Conservation (phyloP, 2,329 filamentous ascomycete species). For the Coniochaeta ligniaria region DNA sequence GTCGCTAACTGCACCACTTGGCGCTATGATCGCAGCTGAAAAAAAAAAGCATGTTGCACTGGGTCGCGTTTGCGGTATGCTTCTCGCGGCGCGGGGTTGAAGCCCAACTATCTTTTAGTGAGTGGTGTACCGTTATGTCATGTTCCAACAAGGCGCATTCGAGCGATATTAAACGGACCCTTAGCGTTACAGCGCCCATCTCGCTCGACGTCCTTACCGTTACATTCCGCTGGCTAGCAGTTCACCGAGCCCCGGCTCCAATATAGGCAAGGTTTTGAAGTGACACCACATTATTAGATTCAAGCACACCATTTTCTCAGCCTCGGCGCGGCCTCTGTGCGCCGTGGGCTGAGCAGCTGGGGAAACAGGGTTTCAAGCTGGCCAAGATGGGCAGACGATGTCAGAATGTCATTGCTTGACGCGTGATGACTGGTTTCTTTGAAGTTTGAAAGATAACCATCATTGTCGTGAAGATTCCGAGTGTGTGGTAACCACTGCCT, state of each 20-base stretch:
- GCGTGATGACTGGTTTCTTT: no score
- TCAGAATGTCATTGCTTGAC: neutral
- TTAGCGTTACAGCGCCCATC: neutral
- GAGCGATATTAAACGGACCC: neutral
- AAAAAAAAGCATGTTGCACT: neutral
- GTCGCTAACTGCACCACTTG: neutral
- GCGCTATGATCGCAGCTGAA: neutral
- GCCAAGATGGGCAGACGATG: neutral
- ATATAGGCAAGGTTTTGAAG: neutral
- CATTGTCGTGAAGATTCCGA: no score
- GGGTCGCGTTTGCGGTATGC: no score
- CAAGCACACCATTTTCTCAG: neutral
- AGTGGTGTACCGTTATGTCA: no score
- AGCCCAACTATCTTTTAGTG: no score
- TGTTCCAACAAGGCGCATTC: no score
- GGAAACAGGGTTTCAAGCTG: no score
- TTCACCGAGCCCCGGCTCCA: neutral
- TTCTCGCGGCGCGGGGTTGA: no score
- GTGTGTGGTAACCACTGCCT: no score
- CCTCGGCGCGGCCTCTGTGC: neutral
- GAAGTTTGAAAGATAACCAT: no score
- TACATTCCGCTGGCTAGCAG: neutral
- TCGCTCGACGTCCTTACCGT: neutral
- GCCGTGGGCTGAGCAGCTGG: no score
- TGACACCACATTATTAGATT: neutral